Conservation (phyloP, 495 filamentous ascomycete genomes). For the Friedmanniomyces simplex region DNA sequence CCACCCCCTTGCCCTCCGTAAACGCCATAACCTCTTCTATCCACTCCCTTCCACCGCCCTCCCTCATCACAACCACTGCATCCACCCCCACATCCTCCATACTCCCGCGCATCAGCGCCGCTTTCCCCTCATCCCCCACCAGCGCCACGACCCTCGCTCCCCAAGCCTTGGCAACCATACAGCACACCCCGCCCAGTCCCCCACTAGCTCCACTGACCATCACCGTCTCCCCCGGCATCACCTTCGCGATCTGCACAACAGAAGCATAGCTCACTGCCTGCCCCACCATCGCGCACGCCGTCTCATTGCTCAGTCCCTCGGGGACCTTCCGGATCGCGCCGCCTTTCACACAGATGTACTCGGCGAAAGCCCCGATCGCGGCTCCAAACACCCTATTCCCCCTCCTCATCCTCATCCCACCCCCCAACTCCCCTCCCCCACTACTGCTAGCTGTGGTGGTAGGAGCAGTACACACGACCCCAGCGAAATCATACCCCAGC, state of each 20-base stretch:
- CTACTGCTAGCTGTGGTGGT: not conserved
- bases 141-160: conserved; percentile 27
- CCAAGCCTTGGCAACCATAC: conserved; percentile 26
- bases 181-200: conserved; percentile 29
- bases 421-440: conserved; percentile 9
- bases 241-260: conserved; percentile 24
- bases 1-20: conserved; percentile 28
- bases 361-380: conserved; percentile 31
- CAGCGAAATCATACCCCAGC: conserved; percentile 34
- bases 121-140: conserved; percentile 24
- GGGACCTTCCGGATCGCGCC: conserved; percentile 24
- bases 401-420: conserved; percentile 23
- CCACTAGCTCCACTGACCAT: conserved; percentile 33
- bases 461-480: conserved; percentile 21
- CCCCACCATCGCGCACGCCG: conserved; percentile 28
- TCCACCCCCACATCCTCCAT: conserved; percentile 26
- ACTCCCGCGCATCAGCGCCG: conserved; percentile 23
- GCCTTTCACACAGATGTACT: conserved; percentile 28
- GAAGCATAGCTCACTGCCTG: conserved; percentile 32
- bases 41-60: not conserved
- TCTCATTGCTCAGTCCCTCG: conserved; percentile 13
- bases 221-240: conserved; percentile 26
- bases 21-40: conserved; percentile 25
- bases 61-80: conserved; percentile 25
- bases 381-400: conserved; percentile 31